Percentiles rank a stretch among this genome's conserved stretches.
These are phyloP conservation scores for Teunomyces aglyptinius DNA, from an alignment of 805 yeast genomes.

Conservation along the genomic window DNA sequence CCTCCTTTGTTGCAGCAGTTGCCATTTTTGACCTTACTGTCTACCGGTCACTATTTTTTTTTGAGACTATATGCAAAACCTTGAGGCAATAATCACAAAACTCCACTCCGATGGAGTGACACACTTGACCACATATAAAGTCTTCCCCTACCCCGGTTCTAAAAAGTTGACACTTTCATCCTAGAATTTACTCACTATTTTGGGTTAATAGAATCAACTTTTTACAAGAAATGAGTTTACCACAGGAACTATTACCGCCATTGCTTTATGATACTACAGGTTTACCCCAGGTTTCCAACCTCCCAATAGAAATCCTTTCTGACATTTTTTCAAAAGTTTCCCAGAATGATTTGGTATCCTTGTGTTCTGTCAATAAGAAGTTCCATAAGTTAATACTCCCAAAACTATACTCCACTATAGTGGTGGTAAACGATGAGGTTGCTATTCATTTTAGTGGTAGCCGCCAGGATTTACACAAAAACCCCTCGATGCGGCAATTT, in stretches of 20 bases:
- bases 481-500: constrained; percentile 1
- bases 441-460: constrained; percentile 5
- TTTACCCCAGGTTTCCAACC: constrained; percentile 7
- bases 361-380: constrained; percentile 8
- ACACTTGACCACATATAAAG: background rate
- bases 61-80: constrained; percentile 5
- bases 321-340: constrained; percentile 5
- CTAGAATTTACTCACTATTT: no score
- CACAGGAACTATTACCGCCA: constrained; percentile 2
- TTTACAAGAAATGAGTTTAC: background rate
- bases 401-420: constrained; percentile 14
- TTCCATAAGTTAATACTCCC: constrained; percentile 12
- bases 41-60: constrained; percentile 1
- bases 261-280: constrained; percentile 1
- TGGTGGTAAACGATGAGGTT: constrained; percentile 13
- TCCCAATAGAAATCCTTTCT: constrained; percentile 10
- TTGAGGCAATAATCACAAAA: constrained; percentile 3
- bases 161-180: background rate
- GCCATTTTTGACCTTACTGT: background rate
- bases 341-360: constrained; percentile 6
- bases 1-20: constrained; percentile 4
- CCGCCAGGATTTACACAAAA: constrained; percentile 5
- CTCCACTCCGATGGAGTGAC: constrained; percentile 5
- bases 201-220: no score
- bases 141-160: background rate